These are phyloP conservation scores for Didymella pomorum DNA, from an alignment of 2,329 filamentous ascomycete genomes.

Conservation along the genomic window DNA sequence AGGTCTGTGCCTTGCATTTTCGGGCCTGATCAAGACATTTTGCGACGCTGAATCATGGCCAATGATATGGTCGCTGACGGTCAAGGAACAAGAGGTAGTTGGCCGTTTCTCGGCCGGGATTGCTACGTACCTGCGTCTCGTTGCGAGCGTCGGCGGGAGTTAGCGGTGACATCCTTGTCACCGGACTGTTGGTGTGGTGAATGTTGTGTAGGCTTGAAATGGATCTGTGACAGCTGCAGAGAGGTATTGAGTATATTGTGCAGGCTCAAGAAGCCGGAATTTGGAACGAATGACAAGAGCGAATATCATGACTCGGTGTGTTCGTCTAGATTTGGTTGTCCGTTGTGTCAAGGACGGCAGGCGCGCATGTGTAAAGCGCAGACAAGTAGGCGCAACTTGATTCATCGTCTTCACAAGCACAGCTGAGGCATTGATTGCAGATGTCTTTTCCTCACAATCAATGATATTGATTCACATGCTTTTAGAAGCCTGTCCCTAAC, in stretches of 20 bases:
- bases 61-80: neutral
- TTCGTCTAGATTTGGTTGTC: neutral
- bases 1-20: neutral
- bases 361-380: neutral
- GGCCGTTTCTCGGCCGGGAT: conserved; percentile 12
- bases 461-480: conserved; percentile 14
- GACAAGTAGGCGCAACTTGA: neutral
- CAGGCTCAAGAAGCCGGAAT: neutral
- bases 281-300: neutral
- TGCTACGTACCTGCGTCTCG: conserved; percentile 25
- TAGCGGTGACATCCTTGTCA: conserved; percentile 2
- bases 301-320: neutral
- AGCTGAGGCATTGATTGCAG: neutral
- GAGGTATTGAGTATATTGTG: neutral
- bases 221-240: neutral
- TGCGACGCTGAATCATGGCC: neutral
- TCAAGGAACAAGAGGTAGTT: neutral
- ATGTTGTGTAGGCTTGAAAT: neutral
- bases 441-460: neutral
- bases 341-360: neutral
- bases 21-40: neutral
- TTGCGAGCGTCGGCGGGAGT: neutral
- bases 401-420: neutral
- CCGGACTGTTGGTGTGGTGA: neutral
- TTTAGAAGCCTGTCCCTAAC: conserved; percentile 4